Conservation (phyloP, 2,329 filamentous ascomycete species). For the Lecanosticta acicola region DNA sequence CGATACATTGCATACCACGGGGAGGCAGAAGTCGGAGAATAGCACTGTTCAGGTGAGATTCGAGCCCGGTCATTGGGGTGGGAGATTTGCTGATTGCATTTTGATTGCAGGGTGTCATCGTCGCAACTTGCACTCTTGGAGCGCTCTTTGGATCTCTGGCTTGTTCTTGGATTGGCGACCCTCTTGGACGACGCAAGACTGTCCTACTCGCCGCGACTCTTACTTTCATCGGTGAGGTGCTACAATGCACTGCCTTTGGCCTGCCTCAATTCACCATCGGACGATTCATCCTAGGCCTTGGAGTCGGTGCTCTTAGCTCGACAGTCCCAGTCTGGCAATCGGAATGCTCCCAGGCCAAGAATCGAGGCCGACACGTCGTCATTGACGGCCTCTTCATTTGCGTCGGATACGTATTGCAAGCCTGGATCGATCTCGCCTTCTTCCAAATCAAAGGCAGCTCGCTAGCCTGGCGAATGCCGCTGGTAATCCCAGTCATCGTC, state of each 20-base stretch:
- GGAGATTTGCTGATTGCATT: not conserved
- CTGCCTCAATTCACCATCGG: slow-evolving; percentile 45
- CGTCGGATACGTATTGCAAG: slow-evolving; percentile 41
- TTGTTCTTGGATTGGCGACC: slow-evolving; percentile 43
- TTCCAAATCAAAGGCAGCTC: slow-evolving; percentile 36
- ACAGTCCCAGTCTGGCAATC: slow-evolving; percentile 46
- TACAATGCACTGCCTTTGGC: slow-evolving; percentile 43
- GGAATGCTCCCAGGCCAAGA: slow-evolving; percentile 36
- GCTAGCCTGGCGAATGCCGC: slow-evolving; percentile 42
- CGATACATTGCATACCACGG: slow-evolving; percentile 39
- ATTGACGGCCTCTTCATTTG: slow-evolving; percentile 45
- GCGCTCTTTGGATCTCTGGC: slow-evolving; percentile 44
- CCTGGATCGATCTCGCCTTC: slow-evolving; percentile 46
- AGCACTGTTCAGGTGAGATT: slow-evolving; percentile 36
- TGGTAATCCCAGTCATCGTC: slow-evolving; percentile 46
- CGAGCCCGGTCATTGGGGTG: not conserved
- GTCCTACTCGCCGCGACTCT: slow-evolving; percentile 40
- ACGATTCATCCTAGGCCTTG: slow-evolving; percentile 41
- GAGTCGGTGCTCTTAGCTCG: slow-evolving; percentile 40
- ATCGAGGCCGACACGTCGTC: slow-evolving; percentile 39
- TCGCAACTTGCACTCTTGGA: slow-evolving; percentile 42
- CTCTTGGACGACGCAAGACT: slow-evolving; percentile 42
- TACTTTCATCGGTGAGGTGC: slow-evolving; percentile 40
- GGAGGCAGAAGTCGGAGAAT: slow-evolving; percentile 40
- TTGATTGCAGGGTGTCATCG: slow-evolving; percentile 35